These are phyloP conservation scores for Termitomyces sp. DNA, from an alignment of 768 basidiomycete species.

Conservation along the genomic window DNA sequence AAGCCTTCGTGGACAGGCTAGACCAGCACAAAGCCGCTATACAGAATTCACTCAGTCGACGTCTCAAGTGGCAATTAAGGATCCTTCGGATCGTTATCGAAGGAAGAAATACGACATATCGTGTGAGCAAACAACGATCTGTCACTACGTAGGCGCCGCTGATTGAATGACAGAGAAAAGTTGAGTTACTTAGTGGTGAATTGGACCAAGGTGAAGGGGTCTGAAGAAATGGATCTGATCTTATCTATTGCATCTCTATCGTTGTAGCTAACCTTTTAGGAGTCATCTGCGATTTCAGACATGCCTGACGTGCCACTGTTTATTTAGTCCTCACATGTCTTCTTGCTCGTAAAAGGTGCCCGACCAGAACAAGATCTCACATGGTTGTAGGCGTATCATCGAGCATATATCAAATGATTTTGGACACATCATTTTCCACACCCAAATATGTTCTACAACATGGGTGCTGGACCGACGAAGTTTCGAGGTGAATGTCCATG, in stretches of 20 bases:
- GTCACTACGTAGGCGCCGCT: conserved; percentile 1
- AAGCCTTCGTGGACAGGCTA: conserved; percentile 52
- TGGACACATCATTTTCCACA: neutral
- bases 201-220: conserved; percentile 61
- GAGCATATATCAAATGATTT: conserved; percentile 53
- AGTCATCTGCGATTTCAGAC: neutral
- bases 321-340: neutral
- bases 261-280: conserved; percentile 13
- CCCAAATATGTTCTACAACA: neutral
- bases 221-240: conserved; percentile 21
- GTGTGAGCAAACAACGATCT: conserved; percentile 36
- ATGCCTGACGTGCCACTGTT: neutral
- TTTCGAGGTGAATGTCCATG: neutral
- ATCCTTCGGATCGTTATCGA: conserved; percentile 60
- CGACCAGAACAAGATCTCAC: conserved; percentile 51
- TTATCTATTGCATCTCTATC: conserved; percentile 3
- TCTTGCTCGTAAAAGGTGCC: conserved; percentile 78
- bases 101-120: conserved; percentile 59
- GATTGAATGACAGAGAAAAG: conserved; percentile 42
- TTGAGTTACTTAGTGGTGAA: conserved; percentile 55
- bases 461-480: neutral
- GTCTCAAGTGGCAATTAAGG: conserved; percentile 68
- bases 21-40: conserved; percentile 41
- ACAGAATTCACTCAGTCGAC: conserved; percentile 42
- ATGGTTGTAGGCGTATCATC: conserved; percentile 70